Evolutionary conservation across 805 yeast genomes (phyloP), one percentile per base, ranked within the genome.

Genomic region (Wickerhamomyces subpelliculosus): DNA sequence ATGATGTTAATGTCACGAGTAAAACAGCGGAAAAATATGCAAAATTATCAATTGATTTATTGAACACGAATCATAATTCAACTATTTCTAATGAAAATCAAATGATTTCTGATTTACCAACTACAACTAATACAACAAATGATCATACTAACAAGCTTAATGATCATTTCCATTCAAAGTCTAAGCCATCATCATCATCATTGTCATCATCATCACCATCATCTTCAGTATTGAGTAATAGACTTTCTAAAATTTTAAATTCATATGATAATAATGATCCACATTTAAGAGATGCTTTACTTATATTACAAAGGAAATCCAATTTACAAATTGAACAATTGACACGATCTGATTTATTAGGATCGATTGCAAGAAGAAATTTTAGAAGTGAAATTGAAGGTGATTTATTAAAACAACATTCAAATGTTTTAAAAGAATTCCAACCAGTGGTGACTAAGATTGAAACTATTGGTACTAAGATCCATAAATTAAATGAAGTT

Each of bases 371-470:
- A 2, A 66, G 94, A 45, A 72, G 80, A 50, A 67, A 73, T 27
- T 61, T 84, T 36, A 64, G 80, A 39, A 75, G 78, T 31, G 75
- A 70, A 29, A 63, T 83, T 17, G 89, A 83, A 49, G 62, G 64
- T 22, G 84, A 80, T 38, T 53, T 82, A 23, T 57, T 82, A 28
- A 70, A 68, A 38, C 75, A 71, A 42, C 82, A 82, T 48, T 58
- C 73, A 42, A 62, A 70, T 38, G 70, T 68, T 0, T 48, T 75
- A 28, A 67, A 64, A 44, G 67, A 61, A 28, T 70, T 67, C 38
- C 68, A 57, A 47, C 70, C 65, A 35, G 70, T 63, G 44, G 72
- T 63, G 34, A 62, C 57, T 49, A 69, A 65, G 45, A 69, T 62
- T 28, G 65, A 61, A 32, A 48, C 55, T 18, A 46, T 64, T 12